A percentile compares a stretch with the other conserved stretches of the same genome.
Evolutionary conservation across 305 asterid species (phyloP).

Genomic region (Andrographis paniculata): DNA sequence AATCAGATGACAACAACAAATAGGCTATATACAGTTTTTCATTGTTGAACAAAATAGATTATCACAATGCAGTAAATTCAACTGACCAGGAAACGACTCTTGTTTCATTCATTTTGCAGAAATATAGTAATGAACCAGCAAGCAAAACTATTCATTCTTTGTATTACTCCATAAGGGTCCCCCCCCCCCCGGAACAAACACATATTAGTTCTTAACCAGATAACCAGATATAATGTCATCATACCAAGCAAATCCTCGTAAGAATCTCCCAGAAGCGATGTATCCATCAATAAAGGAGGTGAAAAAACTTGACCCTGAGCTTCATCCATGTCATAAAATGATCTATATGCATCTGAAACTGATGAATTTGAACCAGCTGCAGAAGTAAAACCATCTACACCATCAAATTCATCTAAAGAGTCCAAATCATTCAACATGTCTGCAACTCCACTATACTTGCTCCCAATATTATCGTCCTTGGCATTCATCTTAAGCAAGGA

Average conservation of each 20-base stretch:
- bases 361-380: conserved; percentile 72
- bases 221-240: conserved; percentile 17
- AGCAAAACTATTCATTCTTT: conserved; percentile 1
- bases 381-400: conserved; percentile 63
- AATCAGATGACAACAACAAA: no score
- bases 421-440: conserved; percentile 62
- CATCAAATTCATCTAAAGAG: conserved; percentile 44
- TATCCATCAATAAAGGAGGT: conserved; percentile 86
- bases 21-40: neutral
- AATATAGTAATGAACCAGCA: neutral
- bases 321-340: conserved; percentile 44
- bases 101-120: neutral
- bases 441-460: conserved; percentile 50
- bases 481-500: conserved; percentile 41
- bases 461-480: conserved; percentile 40
- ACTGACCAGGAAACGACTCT: conserved; percentile 1
- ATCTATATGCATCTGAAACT: conserved; percentile 14
- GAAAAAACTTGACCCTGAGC: conserved; percentile 81
- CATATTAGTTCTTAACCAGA: no score
- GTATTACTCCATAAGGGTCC: no score
- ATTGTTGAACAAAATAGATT: no score
- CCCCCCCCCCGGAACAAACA: no score
- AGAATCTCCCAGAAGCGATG: conserved; percentile 14
- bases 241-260: conserved; percentile 14
- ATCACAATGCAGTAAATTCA: neutral